Conservation (phyloP, 352 stramenopile species). For the Saprolegnia parasitica region DNA sequence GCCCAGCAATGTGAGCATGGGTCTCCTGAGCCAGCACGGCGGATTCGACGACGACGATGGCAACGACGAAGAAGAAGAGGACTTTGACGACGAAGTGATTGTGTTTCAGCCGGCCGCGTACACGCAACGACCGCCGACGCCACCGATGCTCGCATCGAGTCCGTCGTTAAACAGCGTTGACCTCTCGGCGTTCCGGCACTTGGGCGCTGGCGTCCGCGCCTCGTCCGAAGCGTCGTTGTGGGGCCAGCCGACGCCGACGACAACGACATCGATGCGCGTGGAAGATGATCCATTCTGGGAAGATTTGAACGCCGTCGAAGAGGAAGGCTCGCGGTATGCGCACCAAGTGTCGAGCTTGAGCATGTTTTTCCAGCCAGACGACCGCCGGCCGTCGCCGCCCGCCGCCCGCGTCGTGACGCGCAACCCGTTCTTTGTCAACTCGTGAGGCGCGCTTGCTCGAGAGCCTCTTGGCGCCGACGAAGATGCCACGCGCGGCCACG, state of each 20-base stretch:
- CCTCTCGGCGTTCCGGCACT: conserved; percentile 1
- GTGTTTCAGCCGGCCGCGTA: conserved; percentile 65
- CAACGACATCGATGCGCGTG: neutral
- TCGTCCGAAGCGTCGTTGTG: neutral
- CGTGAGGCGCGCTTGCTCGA: neutral
- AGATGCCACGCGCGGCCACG: neutral
- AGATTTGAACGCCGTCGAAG: conserved; percentile 67
- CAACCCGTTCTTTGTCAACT: conserved; percentile 45
- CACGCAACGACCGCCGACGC: conserved; percentile 28
- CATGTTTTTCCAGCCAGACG: conserved; percentile 42
- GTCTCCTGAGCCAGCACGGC: conserved; percentile 33
- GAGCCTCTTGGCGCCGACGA: no score
- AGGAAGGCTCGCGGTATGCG: conserved; percentile 59
- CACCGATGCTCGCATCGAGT: conserved; percentile 29
- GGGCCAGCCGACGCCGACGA: neutral
- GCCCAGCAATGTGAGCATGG: no score
- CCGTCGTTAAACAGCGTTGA: conserved; percentile 36
- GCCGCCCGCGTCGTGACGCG: conserved; percentile 39
- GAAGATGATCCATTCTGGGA: conserved; percentile 39
- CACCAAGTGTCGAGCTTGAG: conserved; percentile 71
- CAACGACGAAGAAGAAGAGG: conserved; percentile 49
- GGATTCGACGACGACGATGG: conserved; percentile 18
- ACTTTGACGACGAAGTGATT: conserved; percentile 84
- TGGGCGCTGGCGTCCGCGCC: neutral
- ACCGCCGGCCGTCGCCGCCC: conserved; percentile 36